Conservation (phyloP, 2,329 filamentous ascomycete genomes). For the Acarospora socialis region DNA sequence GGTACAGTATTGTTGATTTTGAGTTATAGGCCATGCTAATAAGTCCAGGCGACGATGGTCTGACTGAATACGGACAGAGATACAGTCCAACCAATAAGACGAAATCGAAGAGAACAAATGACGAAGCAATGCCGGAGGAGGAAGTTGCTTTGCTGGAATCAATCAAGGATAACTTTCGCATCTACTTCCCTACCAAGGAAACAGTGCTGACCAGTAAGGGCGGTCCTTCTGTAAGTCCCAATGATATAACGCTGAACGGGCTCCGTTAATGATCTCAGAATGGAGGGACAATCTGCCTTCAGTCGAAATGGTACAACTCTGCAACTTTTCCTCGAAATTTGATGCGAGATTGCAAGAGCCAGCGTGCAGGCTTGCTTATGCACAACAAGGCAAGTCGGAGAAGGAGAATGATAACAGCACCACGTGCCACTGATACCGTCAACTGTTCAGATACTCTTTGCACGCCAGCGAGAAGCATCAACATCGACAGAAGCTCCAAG, state of each 20-base stretch:
- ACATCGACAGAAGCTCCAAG: constrained; percentile 1
- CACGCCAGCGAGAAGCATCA: constrained; percentile 15
- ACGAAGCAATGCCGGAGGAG: background rate
- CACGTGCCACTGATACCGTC: background rate
- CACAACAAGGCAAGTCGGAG: constrained; percentile 62
- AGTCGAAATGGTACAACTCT: constrained; percentile 56
- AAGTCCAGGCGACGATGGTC: constrained; percentile 31
- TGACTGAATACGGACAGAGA: constrained; percentile 32
- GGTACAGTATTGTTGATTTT: constrained; percentile 24
- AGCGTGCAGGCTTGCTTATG: constrained; percentile 58
- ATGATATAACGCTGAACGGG: no score
- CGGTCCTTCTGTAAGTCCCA: no score
- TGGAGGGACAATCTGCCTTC: constrained; percentile 77
- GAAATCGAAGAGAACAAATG: background rate
- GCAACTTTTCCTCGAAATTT: constrained; percentile 55
- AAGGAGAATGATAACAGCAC: constrained; percentile 4
- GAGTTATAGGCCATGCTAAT: no score
- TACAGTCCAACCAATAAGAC: constrained; percentile 20
- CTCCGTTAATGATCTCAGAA: no score
- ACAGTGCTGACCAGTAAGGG: constrained; percentile 54
- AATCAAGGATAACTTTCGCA: constrained; percentile 42
- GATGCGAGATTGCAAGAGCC: constrained; percentile 63
- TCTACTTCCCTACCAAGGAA: constrained; percentile 66
- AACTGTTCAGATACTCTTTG: constrained; percentile 22
- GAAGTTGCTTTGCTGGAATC: constrained; percentile 1